Conservation (phyloP, 345 rosid species). For the Arabidopsis suecica region DNA sequence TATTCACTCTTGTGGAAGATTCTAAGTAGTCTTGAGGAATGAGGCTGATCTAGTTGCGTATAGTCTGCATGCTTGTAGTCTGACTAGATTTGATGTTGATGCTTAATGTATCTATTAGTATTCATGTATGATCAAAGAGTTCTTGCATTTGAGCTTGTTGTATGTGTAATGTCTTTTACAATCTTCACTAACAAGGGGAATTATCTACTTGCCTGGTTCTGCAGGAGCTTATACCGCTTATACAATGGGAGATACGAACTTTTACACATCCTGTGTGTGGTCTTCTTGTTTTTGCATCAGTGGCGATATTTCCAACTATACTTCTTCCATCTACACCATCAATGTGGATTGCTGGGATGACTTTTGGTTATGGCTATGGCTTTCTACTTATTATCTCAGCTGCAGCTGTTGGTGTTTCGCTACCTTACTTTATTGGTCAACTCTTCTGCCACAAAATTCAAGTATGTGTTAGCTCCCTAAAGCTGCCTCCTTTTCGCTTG, state of each 20-base stretch:
- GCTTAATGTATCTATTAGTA: not conserved
- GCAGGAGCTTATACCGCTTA: not conserved
- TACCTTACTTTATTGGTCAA: constrained; percentile 85
- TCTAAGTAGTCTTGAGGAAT: too few relatives aligned
- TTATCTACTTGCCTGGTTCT: not conserved
- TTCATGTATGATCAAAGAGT: too few relatives aligned
- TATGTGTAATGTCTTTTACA: not conserved
- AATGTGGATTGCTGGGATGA: constrained; percentile 97
- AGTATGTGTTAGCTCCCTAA: constrained; percentile 42
- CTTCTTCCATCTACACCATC: constrained; percentile 93
- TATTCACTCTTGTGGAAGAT: too few relatives aligned
- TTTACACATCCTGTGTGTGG: constrained; percentile 82
- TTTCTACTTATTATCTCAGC: constrained; percentile 77
- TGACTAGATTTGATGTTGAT: not conserved
- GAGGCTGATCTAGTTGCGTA: not conserved
- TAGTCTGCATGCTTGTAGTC: not conserved
- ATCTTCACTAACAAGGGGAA: not conserved
- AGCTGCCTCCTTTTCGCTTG: constrained; percentile 22
- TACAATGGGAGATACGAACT: constrained; percentile 82
- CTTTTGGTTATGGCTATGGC: constrained; percentile 96
- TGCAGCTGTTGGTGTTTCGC: constrained; percentile 71
- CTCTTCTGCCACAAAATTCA: constrained; percentile 79
- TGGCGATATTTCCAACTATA: constrained; percentile 79
- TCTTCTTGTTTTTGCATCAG: constrained; percentile 72
- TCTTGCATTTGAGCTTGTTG: not conserved